Conservation (phyloP, 768 basidiomycete species). For the Phylloporus sp. region DNA sequence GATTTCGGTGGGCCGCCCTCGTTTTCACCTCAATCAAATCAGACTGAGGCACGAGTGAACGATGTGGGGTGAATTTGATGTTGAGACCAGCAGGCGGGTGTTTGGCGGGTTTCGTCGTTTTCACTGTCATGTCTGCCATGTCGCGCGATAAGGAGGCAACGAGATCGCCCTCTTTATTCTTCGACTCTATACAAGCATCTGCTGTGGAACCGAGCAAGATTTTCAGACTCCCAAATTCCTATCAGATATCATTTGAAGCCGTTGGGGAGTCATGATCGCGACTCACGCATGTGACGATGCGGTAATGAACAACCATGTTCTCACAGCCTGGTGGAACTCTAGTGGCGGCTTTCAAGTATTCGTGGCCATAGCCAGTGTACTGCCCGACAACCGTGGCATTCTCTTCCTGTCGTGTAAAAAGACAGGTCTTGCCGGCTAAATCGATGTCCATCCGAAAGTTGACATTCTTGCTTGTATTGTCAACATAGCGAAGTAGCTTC, state of each 20-base stretch:
- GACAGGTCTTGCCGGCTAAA: slow-evolving; percentile 53
- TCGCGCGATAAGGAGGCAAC: slow-evolving; percentile 19
- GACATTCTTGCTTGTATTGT: slow-evolving; percentile 19
- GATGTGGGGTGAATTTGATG: slow-evolving; percentile 25
- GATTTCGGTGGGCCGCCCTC: slow-evolving; percentile 20
- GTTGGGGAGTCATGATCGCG: background rate
- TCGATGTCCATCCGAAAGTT: slow-evolving; percentile 70
- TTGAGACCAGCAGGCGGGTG: slow-evolving; percentile 5
- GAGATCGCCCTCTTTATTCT: slow-evolving; percentile 20
- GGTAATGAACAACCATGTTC: slow-evolving; percentile 53
- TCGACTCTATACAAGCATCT: slow-evolving; percentile 36
- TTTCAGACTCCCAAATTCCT: slow-evolving; percentile 58
- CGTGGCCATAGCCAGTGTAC: slow-evolving; percentile 49
- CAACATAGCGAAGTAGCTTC: slow-evolving; percentile 55
- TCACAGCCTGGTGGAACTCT: slow-evolving; percentile 45
- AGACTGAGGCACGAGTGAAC: slow-evolving; percentile 33
- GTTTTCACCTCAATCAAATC: slow-evolving; percentile 36
- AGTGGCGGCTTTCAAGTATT: slow-evolving; percentile 59
- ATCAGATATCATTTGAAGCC: background rate
- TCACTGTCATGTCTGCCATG: slow-evolving; percentile 6
- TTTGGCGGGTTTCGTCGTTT: slow-evolving; percentile 1
- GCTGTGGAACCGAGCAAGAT: slow-evolving; percentile 60
- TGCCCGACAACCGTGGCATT: slow-evolving; percentile 11
- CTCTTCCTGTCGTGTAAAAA: slow-evolving; percentile 59
- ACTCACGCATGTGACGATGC: slow-evolving; percentile 61